Percentiles rank a stretch among this genome's conserved stretches.
Evolutionary conservation across 2,329 filamentous ascomycete species (phyloP).

Genomic region (Emergomyces africanus): DNA sequence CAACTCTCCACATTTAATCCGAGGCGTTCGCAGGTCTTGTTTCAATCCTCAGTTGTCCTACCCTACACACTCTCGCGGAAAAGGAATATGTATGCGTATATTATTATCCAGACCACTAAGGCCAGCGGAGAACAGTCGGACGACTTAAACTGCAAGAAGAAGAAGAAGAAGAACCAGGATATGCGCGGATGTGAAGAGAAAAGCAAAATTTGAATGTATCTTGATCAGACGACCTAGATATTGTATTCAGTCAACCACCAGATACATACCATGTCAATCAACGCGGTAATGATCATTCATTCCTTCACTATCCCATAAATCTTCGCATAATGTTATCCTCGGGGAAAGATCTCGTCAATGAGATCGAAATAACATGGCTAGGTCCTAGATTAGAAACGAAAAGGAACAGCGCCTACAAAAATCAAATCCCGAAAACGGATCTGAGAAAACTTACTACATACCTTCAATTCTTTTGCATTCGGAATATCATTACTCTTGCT

Average conservation of each 20-base stretch:
- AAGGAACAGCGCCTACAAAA: background rate
- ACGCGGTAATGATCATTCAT: background rate
- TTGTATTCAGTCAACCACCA: background rate
- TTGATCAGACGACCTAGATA: background rate
- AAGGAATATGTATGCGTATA: background rate
- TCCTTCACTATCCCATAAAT: background rate
- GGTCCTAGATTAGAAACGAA: conserved; percentile 8
- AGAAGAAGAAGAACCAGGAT: background rate
- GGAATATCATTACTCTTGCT: conserved; percentile 80
- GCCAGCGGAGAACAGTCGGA: background rate
- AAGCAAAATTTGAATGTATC: background rate
- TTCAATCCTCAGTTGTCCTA: background rate
- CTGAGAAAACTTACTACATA: conserved; percentile 22
- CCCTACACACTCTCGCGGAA: background rate
- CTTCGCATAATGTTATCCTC: no score
- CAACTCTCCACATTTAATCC: background rate
- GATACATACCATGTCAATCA: background rate
- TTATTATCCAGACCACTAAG: background rate
- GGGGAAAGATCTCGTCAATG: conserved; percentile 62
- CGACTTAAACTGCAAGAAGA: background rate
- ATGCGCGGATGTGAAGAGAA: background rate
- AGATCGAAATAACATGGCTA: conserved; percentile 61
- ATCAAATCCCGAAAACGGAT: conserved; percentile 12
- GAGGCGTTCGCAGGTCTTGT: background rate
- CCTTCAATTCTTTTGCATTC: conserved; percentile 62